A percentile compares a stretch with the other conserved stretches of the same genome.
Conservation (phyloP, 305 asterid species). For the Stenogyne calaminthoides region DNA sequence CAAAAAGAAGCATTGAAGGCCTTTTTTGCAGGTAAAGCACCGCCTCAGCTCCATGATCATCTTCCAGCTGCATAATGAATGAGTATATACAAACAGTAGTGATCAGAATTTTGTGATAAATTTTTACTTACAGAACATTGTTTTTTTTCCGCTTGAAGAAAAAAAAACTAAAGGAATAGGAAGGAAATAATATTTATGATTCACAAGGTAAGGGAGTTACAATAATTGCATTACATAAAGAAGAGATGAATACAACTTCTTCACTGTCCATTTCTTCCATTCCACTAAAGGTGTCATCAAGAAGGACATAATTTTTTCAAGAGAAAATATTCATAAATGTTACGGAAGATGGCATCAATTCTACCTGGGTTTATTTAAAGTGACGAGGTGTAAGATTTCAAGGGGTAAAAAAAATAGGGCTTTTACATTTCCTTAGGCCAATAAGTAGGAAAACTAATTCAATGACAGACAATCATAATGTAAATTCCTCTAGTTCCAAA, state of each 20-base stretch:
- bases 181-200: neutral
- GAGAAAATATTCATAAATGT: neutral
- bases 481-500: constrained; percentile 19
- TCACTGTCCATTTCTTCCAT: neutral
- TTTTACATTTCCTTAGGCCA: neutral
- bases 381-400: neutral
- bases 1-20: constrained; percentile 80
- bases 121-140: neutral
- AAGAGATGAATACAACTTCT: neutral
- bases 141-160: neutral
- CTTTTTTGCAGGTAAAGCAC: constrained; percentile 63
- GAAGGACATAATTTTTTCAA: neutral
- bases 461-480: neutral
- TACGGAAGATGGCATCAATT: neutral
- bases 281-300: constrained; percentile 5
- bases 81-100: constrained; percentile 20
- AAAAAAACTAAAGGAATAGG: neutral
- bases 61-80: constrained; percentile 63
- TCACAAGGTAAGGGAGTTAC: neutral
- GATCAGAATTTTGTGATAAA: constrained; percentile 15
- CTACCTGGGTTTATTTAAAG: neutral
- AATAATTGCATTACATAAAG: neutral
- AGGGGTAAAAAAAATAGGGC: neutral
- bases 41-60: constrained; percentile 58
- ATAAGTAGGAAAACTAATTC: neutral